Evolutionary conservation across 148 eudicot species (phyloP), one percentile per base, ranked within the genome.

Genomic region (Vaccinium vitisidaea): DNA sequence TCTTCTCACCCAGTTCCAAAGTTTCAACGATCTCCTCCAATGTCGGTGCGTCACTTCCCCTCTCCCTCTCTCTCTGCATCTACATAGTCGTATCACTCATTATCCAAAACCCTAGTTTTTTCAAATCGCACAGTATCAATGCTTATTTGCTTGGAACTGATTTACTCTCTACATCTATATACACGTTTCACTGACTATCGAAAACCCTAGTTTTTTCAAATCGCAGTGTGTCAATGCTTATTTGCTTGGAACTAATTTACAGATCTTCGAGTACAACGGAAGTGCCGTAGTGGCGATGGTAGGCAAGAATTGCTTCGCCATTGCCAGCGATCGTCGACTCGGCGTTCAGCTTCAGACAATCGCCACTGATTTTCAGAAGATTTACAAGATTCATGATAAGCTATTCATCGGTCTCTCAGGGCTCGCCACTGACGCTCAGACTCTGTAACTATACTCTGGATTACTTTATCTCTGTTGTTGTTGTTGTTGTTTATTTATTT

Each of bases 251-350:
- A 61, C 30, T 82, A 27, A 49, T 39, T 77, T 84, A 36, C 90
- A 96, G 99, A 96, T 96, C 85, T 94, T 96, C 80, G 99, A 96
- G 94, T 96, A 96, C 88, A 96, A 96, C 90, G 99, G 99, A 65
- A 96, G 99, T 85, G 94, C 99, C 71, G 58, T 95, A 16, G 96
- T 96, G 58, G 99, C 98, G 9, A 96, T 96, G 99, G 99, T 96
- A 12, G 99, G 99, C 3, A 96, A 95, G 88, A 95, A 96, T 53
- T 96, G 99, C 86, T 92, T 95, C 82, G 98, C 95, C 32, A 95
- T 96, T 27, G 99, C 92, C 8, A 94, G 98, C 56, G 99, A 96
- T 87, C 94, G 99, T 23, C 83, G 99, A 58, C 92, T 96, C 8
- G 99, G 99, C 1, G 98, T 96, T 86, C 99, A 96, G 85, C 92